Evolutionary conservation across 768 basidiomycete genomes (phyloP), one percentile per base, ranked within the genome.

Genomic region (Trichaptum fuscoviolaceum): DNA sequence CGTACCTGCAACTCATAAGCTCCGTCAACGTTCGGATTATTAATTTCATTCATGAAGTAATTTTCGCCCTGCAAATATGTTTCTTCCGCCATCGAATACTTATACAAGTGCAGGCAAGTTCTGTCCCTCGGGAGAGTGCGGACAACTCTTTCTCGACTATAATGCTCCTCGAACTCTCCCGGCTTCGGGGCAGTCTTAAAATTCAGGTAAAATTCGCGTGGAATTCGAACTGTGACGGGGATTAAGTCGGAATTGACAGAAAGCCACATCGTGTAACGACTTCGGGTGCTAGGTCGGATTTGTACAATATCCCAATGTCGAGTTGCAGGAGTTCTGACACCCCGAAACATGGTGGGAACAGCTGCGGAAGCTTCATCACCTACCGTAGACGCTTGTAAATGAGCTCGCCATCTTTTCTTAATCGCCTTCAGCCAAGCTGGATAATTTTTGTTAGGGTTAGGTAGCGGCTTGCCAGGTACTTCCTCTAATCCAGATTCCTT

Each of bases 21-120:
- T 0, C 94, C 95, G 71, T 98, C 95, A 9, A 98, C 93, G 72
- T 92, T 94, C 0, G 96, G 93, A 71, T 96, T 92, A 73, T 97
- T 97, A 67, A 87, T 93, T 63, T 99, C 81, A 73, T 95, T 90
- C 20, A 94, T 89, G 73, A 99, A 98, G 74, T 97, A 93, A 65
- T 93, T 90, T 70, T 93, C 90, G 34, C 90, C 92, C 34, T 91
- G 87, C 34, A 90, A 82, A 76, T 92, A 99, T 18, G 89, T 78
- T 6, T 91, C 89, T 74, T 99, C 97, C 35, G 89, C 84, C 25
- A 95, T 93, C 12, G 84, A 79, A 27, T 99, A 80, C 71, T 88
- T 90, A 80, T 92, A 96, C 1, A 99, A 82, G 75, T 97, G 88
- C 64, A 81, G 82, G 69, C 89, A 89, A 0, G 89, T 85, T 52